Evolutionary conservation across 495 filamentous ascomycete genomes (phyloP), one percentile per base, ranked within the genome.

Genomic region (Annulohypoxylon stygium): DNA sequence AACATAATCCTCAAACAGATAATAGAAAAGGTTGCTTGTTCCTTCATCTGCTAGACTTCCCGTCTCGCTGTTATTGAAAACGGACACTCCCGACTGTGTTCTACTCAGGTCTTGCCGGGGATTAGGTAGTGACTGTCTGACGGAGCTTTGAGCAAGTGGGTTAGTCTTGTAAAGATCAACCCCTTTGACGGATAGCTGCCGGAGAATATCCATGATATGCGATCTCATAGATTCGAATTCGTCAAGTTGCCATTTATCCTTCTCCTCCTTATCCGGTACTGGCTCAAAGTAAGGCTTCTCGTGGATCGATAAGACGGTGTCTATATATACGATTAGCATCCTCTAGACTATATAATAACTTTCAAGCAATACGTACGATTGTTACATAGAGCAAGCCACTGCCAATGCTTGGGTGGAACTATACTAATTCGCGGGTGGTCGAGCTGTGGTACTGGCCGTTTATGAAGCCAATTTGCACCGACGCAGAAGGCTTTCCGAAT

Each of bases 371-470:
- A 69, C 83, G 10, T 84, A 91, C 90, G 89, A 78, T 96, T 92
- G 78, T 92, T 86, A 75, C 90, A 94, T n/a, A 95, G 76, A n/a
- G 93, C 81, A 9, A 96, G 78, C 93, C 93, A 97, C 34, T 88
- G 90, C 92, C 93, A 97, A 33, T 78, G 77, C 20, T 78, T 78
- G 9, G 78, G 75, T 11, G 76, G 77, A 65, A 80, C 73, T 59
- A 81, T 77, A 48, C 73, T 76, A 36, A 68, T 75, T 36, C 61
- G 55, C 34, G 78, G 74, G 18, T 57, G 65, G 36, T 78, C 72
- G 16, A 76, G 75, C 16, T 69, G 50, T 43, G 74, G 61, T 8
- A 30, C 51, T 30, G 75, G 70, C 25, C 88, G 80, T 39, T 89
- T 86, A 73, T 93, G 91, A 18, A 96, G 83, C 47, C 91, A 91